A percentile compares a stretch with the other conserved stretches of the same genome.
phyloP scores from a whole-genome alignment of 2,329 filamentous ascomycete species.

The Colletotrichum sp. region DNA sequence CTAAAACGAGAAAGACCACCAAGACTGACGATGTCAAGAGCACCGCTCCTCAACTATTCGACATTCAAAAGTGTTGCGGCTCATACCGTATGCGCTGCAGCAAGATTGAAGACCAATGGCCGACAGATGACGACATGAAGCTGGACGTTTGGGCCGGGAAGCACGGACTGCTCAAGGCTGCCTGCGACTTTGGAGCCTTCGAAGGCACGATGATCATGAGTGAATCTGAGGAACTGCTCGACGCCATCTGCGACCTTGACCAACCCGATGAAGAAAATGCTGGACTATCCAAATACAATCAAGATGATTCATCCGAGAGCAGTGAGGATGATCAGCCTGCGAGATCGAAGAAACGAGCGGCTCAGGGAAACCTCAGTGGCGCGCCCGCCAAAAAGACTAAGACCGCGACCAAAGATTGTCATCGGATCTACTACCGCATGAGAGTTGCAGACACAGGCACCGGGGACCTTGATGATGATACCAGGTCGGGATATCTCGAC shows the following conservation, averaged over 20 bases:
- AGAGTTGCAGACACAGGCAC: background rate
- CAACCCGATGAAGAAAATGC: background rate
- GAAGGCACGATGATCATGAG: background rate
- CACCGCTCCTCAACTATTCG: background rate
- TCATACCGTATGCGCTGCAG: background rate
- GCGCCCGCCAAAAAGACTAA: background rate
- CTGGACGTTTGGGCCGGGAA: background rate
- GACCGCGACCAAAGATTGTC: background rate
- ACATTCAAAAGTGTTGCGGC: background rate
- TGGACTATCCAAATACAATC: background rate
- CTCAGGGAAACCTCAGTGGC: background rate
- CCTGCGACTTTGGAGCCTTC: background rate
- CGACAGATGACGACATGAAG: background rate
- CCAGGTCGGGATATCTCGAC: background rate
- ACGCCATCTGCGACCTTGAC: constrained; percentile 27
- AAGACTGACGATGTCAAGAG: background rate
- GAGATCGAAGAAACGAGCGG: background rate
- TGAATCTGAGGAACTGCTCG: background rate
- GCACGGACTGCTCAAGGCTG: background rate
- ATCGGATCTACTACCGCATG: background rate
- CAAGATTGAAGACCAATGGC: background rate
- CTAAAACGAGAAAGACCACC: background rate
- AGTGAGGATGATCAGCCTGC: background rate
- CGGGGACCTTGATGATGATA: fast-evolving
- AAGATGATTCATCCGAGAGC: background rate